Conservation (phyloP, 441 rosid genomes). For the Bocquillonia castaneifolia region DNA sequence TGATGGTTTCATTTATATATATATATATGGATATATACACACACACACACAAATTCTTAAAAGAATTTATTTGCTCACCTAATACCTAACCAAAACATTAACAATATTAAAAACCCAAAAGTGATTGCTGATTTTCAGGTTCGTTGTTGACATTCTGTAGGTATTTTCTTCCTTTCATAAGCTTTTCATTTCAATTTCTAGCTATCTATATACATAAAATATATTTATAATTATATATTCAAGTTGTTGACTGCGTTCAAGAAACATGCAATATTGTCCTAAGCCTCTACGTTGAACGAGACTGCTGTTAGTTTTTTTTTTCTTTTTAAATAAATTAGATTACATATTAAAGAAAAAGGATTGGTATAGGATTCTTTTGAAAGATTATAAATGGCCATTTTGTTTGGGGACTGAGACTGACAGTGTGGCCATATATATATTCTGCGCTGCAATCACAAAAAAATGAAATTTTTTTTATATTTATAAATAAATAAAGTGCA, state of each 20-base stretch:
- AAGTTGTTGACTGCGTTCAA: slow-evolving; percentile 16
- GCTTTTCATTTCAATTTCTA: background rate
- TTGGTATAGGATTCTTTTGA: slow-evolving; percentile 10
- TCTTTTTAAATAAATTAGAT: background rate
- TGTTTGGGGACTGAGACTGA: slow-evolving; percentile 6
- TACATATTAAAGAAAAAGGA: background rate
- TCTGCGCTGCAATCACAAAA: slow-evolving; percentile 3
- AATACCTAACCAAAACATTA: slow-evolving; percentile 35
- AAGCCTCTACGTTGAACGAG: slow-evolving; percentile 10
- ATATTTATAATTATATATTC: background rate
- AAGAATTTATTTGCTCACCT: slow-evolving; percentile 33
- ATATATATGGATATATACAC: background rate
- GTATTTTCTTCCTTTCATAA: background rate
- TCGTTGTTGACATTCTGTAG: slow-evolving; percentile 19
- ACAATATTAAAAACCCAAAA: slow-evolving; percentile 5
- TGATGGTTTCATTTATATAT: background rate
- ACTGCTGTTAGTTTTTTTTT: background rate
- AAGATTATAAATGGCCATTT: slow-evolving; percentile 10
- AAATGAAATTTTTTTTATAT: background rate
- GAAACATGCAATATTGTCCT: slow-evolving; percentile 12
- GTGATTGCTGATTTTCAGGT: slow-evolving; percentile 24
- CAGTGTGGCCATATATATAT: slow-evolving; percentile 14
- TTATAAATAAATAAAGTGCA: slow-evolving; percentile 1
- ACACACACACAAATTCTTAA: too few species aligned
- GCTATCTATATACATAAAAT: too few species aligned